These are phyloP conservation scores for Lippia alba DNA, from an alignment of 305 asterid species.

Conservation along the genomic window DNA sequence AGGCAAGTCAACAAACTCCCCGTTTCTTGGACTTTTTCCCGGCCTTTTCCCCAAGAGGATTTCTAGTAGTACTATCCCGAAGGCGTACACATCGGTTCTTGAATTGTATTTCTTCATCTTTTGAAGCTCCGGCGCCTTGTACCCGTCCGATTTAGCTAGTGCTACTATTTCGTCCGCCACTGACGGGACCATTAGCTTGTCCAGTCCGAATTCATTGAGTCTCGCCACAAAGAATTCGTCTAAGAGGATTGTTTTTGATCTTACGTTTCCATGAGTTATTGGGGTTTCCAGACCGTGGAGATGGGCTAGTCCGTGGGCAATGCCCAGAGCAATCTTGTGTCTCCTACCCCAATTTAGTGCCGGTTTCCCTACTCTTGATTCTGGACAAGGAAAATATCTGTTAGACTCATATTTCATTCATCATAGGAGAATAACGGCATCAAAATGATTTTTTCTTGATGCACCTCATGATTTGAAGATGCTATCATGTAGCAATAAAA, in stretches of 20 bases:
- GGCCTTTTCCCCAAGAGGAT: slow-evolving; percentile 82
- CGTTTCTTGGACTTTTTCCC: slow-evolving; percentile 64
- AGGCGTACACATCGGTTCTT: slow-evolving; percentile 86
- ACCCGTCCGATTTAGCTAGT: slow-evolving; percentile 80
- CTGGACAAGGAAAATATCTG: slow-evolving; percentile 42
- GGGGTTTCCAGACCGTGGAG: slow-evolving; percentile 91
- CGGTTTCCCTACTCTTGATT: slow-evolving; percentile 89
- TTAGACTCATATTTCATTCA: slow-evolving; percentile 15
- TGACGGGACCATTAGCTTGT: slow-evolving; percentile 80
- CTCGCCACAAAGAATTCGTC: slow-evolving; percentile 90
- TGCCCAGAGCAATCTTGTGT: slow-evolving; percentile 88
- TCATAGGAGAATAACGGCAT: not conserved
- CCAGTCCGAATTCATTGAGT: slow-evolving; percentile 93
- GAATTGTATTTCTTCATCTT: slow-evolving; percentile 91
- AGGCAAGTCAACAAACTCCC: slow-evolving; percentile 86
- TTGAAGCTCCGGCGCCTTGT: slow-evolving; percentile 96
- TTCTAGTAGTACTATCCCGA: slow-evolving; percentile 89
- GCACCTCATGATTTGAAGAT: not conserved
- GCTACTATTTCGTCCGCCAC: slow-evolving; percentile 86
- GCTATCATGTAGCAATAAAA: not conserved
- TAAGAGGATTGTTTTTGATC: slow-evolving; percentile 81
- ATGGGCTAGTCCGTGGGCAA: slow-evolving; percentile 89
- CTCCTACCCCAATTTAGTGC: slow-evolving; percentile 90
- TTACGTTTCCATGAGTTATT: slow-evolving; percentile 84
- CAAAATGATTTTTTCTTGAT: not conserved